A percentile compares a stretch with the other conserved stretches of the same genome.
These are phyloP conservation scores for Crithidia bombi DNA, from an alignment of 208 protist genomes.

Conservation along the genomic window DNA sequence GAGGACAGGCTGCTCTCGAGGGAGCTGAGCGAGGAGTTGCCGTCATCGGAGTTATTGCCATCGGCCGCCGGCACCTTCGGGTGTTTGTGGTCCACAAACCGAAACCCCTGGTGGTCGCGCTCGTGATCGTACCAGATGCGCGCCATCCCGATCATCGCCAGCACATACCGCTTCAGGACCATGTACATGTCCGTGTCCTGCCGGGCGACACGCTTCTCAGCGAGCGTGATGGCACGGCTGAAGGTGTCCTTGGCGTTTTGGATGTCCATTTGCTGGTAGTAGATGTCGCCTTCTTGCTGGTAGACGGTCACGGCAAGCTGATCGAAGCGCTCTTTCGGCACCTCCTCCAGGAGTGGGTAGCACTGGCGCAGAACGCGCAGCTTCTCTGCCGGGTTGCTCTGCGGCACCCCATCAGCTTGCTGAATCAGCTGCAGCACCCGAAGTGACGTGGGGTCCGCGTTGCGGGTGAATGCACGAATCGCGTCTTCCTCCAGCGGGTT, in stretches of 20 bases:
- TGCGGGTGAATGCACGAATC: slow-evolving; percentile 41
- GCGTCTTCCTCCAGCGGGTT: slow-evolving; percentile 37
- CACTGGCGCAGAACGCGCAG: slow-evolving; percentile 63
- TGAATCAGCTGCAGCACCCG: slow-evolving; percentile 64
- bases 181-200: slow-evolving; percentile 81
- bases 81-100: slow-evolving; percentile 47
- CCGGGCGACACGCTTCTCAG: slow-evolving; percentile 77
- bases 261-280: slow-evolving; percentile 51
- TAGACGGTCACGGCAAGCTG: slow-evolving; percentile 78
- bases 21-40: slow-evolving; percentile 47
- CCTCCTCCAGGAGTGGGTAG: slow-evolving; percentile 67
- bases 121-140: slow-evolving; percentile 86
- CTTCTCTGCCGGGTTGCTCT: slow-evolving; percentile 43
- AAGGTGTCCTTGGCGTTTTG: slow-evolving; percentile 73
- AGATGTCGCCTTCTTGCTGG: slow-evolving; percentile 80
- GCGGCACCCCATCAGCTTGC: slow-evolving; percentile 58
- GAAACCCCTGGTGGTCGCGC: slow-evolving; percentile 70
- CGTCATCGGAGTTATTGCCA: slow-evolving; percentile 24
- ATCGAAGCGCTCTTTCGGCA: slow-evolving; percentile 61
- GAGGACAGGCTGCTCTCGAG: slow-evolving; percentile 64
- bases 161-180: slow-evolving; percentile 84
- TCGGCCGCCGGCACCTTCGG: slow-evolving; percentile 32
- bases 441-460: slow-evolving; percentile 62
- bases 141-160: slow-evolving; percentile 81
- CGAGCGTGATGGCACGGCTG: slow-evolving; percentile 75